These are phyloP conservation scores for Dentipellis fragilis DNA, from an alignment of 768 basidiomycete species.

Conservation along the genomic window DNA sequence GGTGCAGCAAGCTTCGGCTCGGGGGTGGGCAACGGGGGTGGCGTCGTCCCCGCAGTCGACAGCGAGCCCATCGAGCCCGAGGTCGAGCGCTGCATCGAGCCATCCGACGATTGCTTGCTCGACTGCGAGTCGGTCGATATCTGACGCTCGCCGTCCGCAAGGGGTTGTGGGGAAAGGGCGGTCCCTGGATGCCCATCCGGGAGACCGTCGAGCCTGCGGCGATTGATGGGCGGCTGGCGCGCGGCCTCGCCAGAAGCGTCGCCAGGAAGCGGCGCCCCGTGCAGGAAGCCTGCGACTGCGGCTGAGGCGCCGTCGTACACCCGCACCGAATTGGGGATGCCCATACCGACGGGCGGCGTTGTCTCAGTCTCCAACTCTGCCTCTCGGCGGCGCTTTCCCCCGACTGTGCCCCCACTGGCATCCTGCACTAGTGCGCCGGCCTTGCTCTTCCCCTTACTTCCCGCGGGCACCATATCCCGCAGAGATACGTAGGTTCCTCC, in stretches of 20 bases:
- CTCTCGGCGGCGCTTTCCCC: slow-evolving; percentile 46
- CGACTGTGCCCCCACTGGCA: slow-evolving; percentile 4
- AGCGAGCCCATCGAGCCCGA: not conserved
- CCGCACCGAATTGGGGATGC: slow-evolving; percentile 2
- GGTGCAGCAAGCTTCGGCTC: slow-evolving; percentile 1
- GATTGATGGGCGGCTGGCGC: slow-evolving; percentile 17
- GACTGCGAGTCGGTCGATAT: not conserved
- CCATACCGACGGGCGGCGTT: not conserved
- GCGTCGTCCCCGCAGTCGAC: slow-evolving; percentile 13
- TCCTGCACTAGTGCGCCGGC: slow-evolving; percentile 5
- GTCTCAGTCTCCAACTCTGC: slow-evolving; percentile 17
- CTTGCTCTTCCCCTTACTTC: slow-evolving; percentile 46
- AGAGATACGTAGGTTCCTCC: slow-evolving; percentile 46
- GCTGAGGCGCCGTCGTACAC: slow-evolving; percentile 46
- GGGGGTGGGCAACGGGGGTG: not conserved
- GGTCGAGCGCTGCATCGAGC: not conserved
- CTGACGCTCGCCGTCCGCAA: not conserved
- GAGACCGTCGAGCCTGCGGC: slow-evolving; percentile 10
- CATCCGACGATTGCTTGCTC: not conserved
- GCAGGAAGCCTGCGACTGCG: slow-evolving; percentile 40
- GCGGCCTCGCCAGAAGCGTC: slow-evolving; percentile 17
- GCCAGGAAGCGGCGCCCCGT: slow-evolving; percentile 24
- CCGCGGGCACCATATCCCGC: slow-evolving; percentile 38
- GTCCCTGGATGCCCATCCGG: not conserved
- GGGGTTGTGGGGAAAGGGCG: not conserved